Conservation (phyloP, 1,284 basidiomycete species). For the Tylopilus orsonianus region DNA sequence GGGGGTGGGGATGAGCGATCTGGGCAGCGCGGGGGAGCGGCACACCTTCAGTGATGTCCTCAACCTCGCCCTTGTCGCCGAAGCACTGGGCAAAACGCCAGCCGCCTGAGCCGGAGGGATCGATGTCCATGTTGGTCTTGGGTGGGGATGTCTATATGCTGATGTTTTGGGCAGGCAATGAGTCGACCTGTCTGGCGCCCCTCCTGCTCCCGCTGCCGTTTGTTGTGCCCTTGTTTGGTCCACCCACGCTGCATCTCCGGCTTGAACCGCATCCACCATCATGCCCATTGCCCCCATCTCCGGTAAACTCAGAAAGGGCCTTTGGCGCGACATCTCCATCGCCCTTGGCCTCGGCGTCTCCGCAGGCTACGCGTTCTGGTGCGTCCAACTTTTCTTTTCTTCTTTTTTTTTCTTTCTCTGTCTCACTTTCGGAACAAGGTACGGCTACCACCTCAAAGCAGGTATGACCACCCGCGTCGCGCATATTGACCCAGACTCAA, state of each 20-base stretch:
- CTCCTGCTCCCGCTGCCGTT: slow-evolving; percentile 17
- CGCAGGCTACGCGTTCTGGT: slow-evolving; percentile 80
- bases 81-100: slow-evolving; percentile 99
- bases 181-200: slow-evolving; percentile 23
- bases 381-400: no score
- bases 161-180: slow-evolving; percentile 9
- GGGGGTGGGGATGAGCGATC: slow-evolving; percentile 30
- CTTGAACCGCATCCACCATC: slow-evolving; percentile 28
- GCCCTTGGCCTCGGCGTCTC: slow-evolving; percentile 72
- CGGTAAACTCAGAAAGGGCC: slow-evolving; percentile 84
- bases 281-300: slow-evolving; percentile 87
- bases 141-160: slow-evolving; percentile 11
- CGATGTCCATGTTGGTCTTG: slow-evolving; percentile 74
- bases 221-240: slow-evolving; percentile 39
- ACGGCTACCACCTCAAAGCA: slow-evolving; percentile 71
- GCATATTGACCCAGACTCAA: slow-evolving; percentile 16
- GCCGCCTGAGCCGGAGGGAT: slow-evolving; percentile 81
- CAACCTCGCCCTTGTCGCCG: slow-evolving; percentile 98
- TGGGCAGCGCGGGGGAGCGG: slow-evolving; percentile 18
- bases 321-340: slow-evolving; percentile 77
- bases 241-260: slow-evolving; percentile 22
- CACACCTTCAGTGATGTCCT: slow-evolving; percentile 98
- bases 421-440: slow-evolving; percentile 50
- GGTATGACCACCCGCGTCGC: slow-evolving; percentile 48
- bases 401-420: slow-evolving; percentile 10